A percentile compares a stretch with the other conserved stretches of the same genome.
Conservation (phyloP, 2,329 filamentous ascomycete species). For the Ascocoryne sarcoides region DNA sequence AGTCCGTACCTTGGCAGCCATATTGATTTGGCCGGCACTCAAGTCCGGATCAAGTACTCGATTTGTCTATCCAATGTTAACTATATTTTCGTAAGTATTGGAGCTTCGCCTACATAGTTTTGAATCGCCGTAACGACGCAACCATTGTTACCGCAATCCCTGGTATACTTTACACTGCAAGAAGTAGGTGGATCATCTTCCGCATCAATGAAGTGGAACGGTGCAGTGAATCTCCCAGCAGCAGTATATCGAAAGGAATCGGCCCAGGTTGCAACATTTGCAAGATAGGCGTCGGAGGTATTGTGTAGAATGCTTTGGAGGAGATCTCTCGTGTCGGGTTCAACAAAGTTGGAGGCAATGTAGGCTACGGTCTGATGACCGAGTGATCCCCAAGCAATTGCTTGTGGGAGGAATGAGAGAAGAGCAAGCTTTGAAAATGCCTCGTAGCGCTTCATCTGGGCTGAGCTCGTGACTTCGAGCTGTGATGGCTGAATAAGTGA, state of each 20-base stretch:
- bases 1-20: too few species aligned
- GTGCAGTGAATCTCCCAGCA: conserved; percentile 51
- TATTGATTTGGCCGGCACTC: too few species aligned
- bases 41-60: neutral
- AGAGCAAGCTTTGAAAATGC: conserved; percentile 2
- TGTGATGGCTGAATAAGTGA: too few species aligned
- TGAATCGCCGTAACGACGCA: conserved; percentile 44
- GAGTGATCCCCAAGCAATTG: conserved; percentile 33
- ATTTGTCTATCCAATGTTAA: neutral
- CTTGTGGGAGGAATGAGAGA: conserved; percentile 7
- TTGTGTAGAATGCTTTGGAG: conserved; percentile 50
- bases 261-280: conserved; percentile 57
- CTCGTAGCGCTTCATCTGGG: conserved; percentile 11
- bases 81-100: too few species aligned
- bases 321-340: conserved; percentile 40
- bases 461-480: too few species aligned
- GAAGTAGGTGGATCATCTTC: conserved; percentile 49
- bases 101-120: too few species aligned
- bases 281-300: conserved; percentile 48
- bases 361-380: conserved; percentile 59
- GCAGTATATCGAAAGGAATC: conserved; percentile 53
- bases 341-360: conserved; percentile 46
- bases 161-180: conserved; percentile 48
- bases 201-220: conserved; percentile 62
- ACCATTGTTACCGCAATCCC: conserved; percentile 52